These are phyloP conservation scores for Escovopsis weberi DNA, from an alignment of 2,329 filamentous ascomycete genomes.

Conservation along the genomic window DNA sequence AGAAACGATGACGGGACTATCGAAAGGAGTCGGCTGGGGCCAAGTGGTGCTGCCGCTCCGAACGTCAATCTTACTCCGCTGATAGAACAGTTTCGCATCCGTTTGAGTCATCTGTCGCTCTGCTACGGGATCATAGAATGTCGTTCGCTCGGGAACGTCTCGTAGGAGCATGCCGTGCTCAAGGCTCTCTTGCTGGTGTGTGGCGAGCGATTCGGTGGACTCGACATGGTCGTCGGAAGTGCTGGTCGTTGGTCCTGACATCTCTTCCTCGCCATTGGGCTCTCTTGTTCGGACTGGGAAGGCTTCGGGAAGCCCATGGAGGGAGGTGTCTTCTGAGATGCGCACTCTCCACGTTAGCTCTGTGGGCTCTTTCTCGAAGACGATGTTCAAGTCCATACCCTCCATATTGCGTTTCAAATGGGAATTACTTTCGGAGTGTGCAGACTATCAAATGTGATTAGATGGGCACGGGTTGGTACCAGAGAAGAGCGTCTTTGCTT, in stretches of 20 bases:
- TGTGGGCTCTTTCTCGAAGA: background rate
- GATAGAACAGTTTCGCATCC: constrained; percentile 93
- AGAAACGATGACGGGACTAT: constrained; percentile 30
- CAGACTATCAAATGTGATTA: too few species aligned
- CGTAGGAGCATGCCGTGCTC: constrained; percentile 45
- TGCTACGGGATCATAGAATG: constrained; percentile 84
- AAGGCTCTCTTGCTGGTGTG: constrained; percentile 17
- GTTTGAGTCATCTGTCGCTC: constrained; percentile 91
- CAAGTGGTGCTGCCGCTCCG: constrained; percentile 22
- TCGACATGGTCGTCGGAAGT: constrained; percentile 11
- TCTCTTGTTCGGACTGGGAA: constrained; percentile 15
- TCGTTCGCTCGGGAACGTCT: constrained; percentile 55
- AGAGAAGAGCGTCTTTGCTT: too few species aligned
- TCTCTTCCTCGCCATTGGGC: constrained; percentile 17
- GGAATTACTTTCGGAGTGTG: too few species aligned
- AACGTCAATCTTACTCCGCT: constrained; percentile 60
- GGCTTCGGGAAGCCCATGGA: constrained; percentile 1
- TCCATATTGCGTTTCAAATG: background rate
- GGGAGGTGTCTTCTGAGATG: background rate
- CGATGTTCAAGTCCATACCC: background rate
- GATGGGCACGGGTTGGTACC: too few species aligned
- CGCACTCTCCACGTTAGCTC: background rate
- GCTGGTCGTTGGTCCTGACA: constrained; percentile 11
- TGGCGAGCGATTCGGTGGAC: constrained; percentile 8
- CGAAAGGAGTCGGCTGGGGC: constrained; percentile 28